These are phyloP conservation scores for Diplodia intermedia DNA, from an alignment of 2,329 filamentous ascomycete genomes.

Conservation along the genomic window DNA sequence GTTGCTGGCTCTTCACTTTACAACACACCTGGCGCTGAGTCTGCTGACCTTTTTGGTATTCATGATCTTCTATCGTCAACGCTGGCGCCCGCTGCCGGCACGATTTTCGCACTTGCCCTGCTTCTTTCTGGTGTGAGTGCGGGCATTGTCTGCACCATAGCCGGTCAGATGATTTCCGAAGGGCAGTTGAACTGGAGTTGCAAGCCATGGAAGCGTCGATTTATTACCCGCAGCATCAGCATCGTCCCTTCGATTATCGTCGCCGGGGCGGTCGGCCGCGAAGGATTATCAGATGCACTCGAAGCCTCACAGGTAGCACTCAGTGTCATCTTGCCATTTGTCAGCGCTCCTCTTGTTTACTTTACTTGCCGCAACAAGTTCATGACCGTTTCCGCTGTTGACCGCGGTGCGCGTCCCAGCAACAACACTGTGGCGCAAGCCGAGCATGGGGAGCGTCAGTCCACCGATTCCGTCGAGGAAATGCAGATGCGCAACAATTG, in stretches of 20 bases:
- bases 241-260: slow-evolving; percentile 85
- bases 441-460: slow-evolving; percentile 33
- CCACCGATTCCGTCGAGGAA: slow-evolving; percentile 39
- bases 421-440: slow-evolving; percentile 11
- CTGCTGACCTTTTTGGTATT: slow-evolving; percentile 84
- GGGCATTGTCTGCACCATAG: slow-evolving; percentile 87
- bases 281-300: slow-evolving; percentile 73
- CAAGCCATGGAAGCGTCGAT: slow-evolving; percentile 77
- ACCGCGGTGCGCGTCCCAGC: slow-evolving; percentile 4
- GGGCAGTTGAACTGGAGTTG: slow-evolving; percentile 79
- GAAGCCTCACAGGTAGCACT: slow-evolving; percentile 80
- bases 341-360: slow-evolving; percentile 82
- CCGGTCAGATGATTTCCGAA: slow-evolving; percentile 87
- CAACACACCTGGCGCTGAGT: slow-evolving; percentile 58
- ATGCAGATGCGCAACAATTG: slow-evolving; percentile 76
- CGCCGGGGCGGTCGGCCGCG: slow-evolving; percentile 75
- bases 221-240: slow-evolving; percentile 79
- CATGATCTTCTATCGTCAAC: slow-evolving; percentile 72
- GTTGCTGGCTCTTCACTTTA: slow-evolving; percentile 76
- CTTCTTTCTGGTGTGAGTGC: slow-evolving; percentile 81
- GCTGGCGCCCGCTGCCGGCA: slow-evolving; percentile 77
- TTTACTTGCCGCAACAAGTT: slow-evolving; percentile 81
- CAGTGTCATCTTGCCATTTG: slow-evolving; percentile 79
- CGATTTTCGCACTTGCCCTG: slow-evolving; percentile 82
- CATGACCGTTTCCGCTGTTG: slow-evolving; percentile 69